Evolutionary conservation across 2,329 filamentous ascomycete species (phyloP).

Genomic region (Hypomyces perniciosus): DNA sequence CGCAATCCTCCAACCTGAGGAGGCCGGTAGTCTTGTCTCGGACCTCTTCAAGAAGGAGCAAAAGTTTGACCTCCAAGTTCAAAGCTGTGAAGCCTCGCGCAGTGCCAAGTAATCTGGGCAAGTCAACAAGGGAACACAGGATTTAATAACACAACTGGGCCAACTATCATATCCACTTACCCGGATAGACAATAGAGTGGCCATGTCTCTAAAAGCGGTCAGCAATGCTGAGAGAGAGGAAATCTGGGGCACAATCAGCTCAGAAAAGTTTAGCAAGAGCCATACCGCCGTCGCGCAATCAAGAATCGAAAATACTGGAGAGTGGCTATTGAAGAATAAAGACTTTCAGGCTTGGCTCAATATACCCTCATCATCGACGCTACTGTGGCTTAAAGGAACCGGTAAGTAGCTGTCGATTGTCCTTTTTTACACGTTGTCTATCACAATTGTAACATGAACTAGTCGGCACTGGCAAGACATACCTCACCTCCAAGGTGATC

Average conservation of each 20-base stretch:
- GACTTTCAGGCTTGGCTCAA: constrained; percentile 1
- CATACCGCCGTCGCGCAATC: background rate
- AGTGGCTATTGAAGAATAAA: background rate
- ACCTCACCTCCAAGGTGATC: constrained; percentile 4
- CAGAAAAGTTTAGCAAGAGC: background rate
- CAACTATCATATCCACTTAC: background rate
- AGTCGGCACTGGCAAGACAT: constrained; percentile 9
- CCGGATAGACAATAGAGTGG: background rate
- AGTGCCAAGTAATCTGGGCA: background rate
- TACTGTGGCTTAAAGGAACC: constrained; percentile 4
- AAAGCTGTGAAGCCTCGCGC: background rate
- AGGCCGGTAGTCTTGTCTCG: background rate
- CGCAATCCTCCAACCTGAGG: background rate
- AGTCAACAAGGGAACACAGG: background rate
- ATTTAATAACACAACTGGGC: background rate
- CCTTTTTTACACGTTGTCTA: background rate
- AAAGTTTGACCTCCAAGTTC: background rate
- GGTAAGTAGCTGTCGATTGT: background rate
- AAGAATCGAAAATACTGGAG: background rate
- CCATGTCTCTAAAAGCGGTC: background rate
- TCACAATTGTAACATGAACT: background rate
- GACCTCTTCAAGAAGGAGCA: background rate
- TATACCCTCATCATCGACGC: background rate
- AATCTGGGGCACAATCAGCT: background rate
- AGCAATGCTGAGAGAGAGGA: background rate